Evolutionary conservation across 257 asterid species (phyloP), one percentile per base, ranked within the genome.

Genomic region (Voacanga thouarsii): DNA sequence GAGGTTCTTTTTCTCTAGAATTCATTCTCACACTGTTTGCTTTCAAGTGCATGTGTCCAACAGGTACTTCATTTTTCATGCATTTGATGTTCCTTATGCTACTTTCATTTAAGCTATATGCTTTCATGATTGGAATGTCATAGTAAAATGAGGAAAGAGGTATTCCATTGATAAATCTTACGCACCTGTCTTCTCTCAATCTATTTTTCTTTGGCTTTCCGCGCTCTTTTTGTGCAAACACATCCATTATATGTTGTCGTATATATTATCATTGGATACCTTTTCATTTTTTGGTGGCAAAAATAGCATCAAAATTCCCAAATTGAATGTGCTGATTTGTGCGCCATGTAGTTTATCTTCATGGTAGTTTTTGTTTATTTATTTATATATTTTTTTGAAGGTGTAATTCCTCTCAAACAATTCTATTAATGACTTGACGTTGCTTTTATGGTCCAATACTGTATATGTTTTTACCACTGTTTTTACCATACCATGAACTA

Each of bases 21-120:
- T 93, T 96, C 73, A 96, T 96, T 80, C 92, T 96, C 75, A 90
- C 98, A 24, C 88, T 94, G 79, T 94, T 96, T 84, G 99, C 98
- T 80, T 91, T 94, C 88, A 96, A 94, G 90, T 96, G 99, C 97
- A 88, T 93, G 97, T 86, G 87, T 83, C 98, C 99, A 77, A 89
- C 97, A 92, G 99, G 99, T 93, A 81, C 82, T 72, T 33, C 37
- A 15, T 71, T 55, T 75, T 64, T 74, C 24, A 37, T 71, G 33
- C 82, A 10, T 30, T 55, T 47, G 44, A 12, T 70, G 71, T 72
- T 80, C 71, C 75, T 45, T 56, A 28, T 26, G 68, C 39, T 10
- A 39, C 83, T 33, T 33, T 41, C 74, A 50, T 12, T 1, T n/a
- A 26, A 47, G 16, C 47, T 6, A 44, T 69, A 53, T 74, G 60